These are phyloP conservation scores for Martiniozyma abietophila DNA, from an alignment of 805 yeast species.

Conservation along the genomic window DNA sequence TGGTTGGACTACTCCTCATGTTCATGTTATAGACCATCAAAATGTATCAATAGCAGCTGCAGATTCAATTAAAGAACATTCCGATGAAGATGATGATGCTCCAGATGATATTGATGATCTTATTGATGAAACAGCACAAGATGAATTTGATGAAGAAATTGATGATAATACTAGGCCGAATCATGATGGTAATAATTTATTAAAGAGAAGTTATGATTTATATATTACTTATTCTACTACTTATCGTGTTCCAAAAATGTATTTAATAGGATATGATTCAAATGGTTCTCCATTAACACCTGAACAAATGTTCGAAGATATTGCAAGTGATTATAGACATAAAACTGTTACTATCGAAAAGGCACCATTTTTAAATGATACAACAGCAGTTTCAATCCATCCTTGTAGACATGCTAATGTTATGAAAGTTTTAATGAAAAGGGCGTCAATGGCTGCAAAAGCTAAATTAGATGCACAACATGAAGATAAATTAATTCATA, in stretches of 20 bases:
- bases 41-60: constrained; percentile 1
- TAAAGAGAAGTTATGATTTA: constrained; percentile 74
- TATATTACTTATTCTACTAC: constrained; percentile 91
- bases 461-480: constrained; percentile 18
- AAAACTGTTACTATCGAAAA: constrained; percentile 95
- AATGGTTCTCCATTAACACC: constrained; percentile 85
- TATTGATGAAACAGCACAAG: constrained; percentile 28
- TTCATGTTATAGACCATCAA: neutral
- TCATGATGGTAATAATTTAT: constrained; percentile 29
- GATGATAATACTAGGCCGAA: constrained; percentile 17
- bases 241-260: constrained; percentile 92
- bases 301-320: constrained; percentile 89
- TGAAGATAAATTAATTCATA: constrained; percentile 26
- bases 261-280: constrained; percentile 75
- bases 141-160: constrained; percentile 26
- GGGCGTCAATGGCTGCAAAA: constrained; percentile 42
- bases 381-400: constrained; percentile 82
- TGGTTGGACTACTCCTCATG: constrained; percentile 3
- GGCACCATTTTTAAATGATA: constrained; percentile 71
- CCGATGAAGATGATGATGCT: constrained; percentile 18
- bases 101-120: constrained; percentile 35
- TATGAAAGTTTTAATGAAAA: constrained; percentile 77
- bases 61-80: constrained; percentile 8
- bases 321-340: constrained; percentile 82
- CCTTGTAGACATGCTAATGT: constrained; percentile 95